Evolutionary conservation across 2,329 filamentous ascomycete genomes (phyloP).

Genomic region (Graphilbum sp.): DNA sequence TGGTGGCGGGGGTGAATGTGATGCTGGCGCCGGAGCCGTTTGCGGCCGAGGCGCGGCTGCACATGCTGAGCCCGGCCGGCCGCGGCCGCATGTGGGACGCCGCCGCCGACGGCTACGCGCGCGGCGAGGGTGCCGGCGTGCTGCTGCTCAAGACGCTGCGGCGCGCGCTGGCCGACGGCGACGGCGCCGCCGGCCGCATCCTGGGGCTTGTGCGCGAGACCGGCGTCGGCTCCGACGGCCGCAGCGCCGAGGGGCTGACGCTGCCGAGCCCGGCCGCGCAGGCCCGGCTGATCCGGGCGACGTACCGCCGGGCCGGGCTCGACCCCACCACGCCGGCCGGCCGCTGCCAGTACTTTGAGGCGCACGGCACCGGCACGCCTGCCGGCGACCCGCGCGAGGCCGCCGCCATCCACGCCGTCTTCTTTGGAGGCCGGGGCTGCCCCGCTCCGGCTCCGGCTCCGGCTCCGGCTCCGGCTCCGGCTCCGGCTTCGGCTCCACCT

Average conservation of each 20-base stretch:
- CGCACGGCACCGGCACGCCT: constrained; percentile 21
- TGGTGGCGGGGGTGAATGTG: constrained; percentile 11
- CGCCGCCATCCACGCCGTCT: constrained; percentile 16
- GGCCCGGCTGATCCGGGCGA: constrained; percentile 7
- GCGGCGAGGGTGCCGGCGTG: constrained; percentile 30
- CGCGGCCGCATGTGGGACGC: constrained; percentile 19
- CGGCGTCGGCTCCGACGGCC: constrained; percentile 10
- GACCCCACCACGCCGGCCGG: constrained; percentile 5
- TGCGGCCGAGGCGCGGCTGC: constrained; percentile 34
- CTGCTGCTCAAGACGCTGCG: constrained; percentile 26
- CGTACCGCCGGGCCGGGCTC: constrained; percentile 8
- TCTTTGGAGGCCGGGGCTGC: constrained; percentile 9
- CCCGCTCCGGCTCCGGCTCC: neutral
- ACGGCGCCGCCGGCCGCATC: too few relatives aligned
- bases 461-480: too few relatives aligned
- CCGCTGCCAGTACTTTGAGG: constrained; percentile 18
- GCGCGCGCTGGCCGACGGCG: constrained; percentile 20
- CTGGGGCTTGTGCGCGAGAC: constrained; percentile 15
- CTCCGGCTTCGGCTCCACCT: too few relatives aligned
- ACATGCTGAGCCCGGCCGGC: constrained; percentile 19
- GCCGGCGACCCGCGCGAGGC: constrained; percentile 19
- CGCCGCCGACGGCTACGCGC: constrained; percentile 28
- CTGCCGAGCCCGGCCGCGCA: constrained; percentile 13
- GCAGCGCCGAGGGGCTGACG: constrained; percentile 9
- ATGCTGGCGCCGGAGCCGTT: constrained; percentile 10